Base-by-base conservation (phyloP, 148 eudicot genomes). In the Rhododendron vialii region DNA sequence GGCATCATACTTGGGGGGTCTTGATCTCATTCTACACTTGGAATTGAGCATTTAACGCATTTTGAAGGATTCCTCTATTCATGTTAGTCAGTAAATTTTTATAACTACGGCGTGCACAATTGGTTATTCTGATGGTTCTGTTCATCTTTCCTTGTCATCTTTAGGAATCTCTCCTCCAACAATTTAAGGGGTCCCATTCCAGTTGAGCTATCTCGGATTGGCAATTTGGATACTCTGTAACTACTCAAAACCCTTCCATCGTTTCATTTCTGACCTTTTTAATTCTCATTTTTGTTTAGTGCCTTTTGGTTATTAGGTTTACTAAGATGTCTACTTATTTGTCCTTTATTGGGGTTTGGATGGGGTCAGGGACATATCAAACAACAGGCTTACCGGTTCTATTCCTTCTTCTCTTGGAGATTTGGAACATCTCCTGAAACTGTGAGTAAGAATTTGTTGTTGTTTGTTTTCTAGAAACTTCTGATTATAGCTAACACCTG, bases 401-500 rank as follows among this genome's bases (percentile, higher is more conserved):
- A 94, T 98, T 84, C 99, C 99, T 26, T 89, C 98, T 79, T 91
- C 98, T 69, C 92, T 98, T 82, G 99, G 99, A 43, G 99, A 98
- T 87, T 88, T 98, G 93, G 98, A 98, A 88, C 99, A 98, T 95
- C 97, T 98, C 83, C 89, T 98, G 73, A 95, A 95, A 89, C 90
- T 98, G 99, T 95, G 91, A 86, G 96, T 85, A 11, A 22, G 3
- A 20, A 51, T 36, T 74, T 12, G 80, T 84, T 33, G 38, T 55
- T 20, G 24, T 76, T 1, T 43, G 45, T 10, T 30, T 22, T 50
- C 12, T 17, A 80, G 12, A 41, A 12, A 43, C 78, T 20, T 28
- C 51, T 88, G 82, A 9, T 79, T 78, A 17, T 69, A 85, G 50
- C 84, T 89, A 67, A 86, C 50, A 17, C 43, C 5, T 47, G 24